Base-by-base conservation (phyloP, 2,329 filamentous ascomycete species). In the Pyrenophora tritici-repentis region DNA sequence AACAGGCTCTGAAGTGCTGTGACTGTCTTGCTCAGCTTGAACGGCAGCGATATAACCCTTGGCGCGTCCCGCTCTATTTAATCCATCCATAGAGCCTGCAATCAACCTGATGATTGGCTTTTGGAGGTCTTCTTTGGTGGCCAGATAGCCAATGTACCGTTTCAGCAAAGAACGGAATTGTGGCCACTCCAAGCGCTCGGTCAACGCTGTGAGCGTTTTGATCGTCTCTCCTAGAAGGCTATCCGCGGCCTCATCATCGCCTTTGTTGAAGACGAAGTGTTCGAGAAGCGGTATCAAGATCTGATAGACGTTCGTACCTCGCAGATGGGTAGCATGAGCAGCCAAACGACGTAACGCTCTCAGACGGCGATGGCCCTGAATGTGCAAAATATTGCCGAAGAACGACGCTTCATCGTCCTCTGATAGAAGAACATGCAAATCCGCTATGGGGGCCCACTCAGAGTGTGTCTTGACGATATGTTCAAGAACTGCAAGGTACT, bases 221-320 rank as follows among this genome's bases (percentile, higher is more conserved):
- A 91, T 88, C 4, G 93, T 87, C 72, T 97, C 91, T 13, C 91
- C 91, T 42, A 91, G 87, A 45, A 97, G 80, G 42, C 91, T 93
- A 61, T 95, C 89, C 31, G 91, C 81, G 39, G 77, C 78, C 53
- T 86, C 91, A 69, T 96, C 91, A 40, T 91, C 89, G 4, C 83
- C 84, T 53, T 88, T 85, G 51, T 91, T 88, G 67, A 96, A 93
- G 18, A 97, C 87, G 67, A 97, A 97, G 69, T 97, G 92, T 68
- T 99, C 94, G 8, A 97, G 80, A 16, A 99, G 79, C 0, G 94
- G 95, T 34, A 99, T 84, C 68, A 97, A 90, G 66, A 97, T 89
- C 14, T 93, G 87, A 51, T 87, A 86, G 56, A 96, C 81, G 65
- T 96, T 96, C 44, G 85, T 85, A 64, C 90, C 89, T 55, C 83